Percentiles rank a stretch among this genome's conserved stretches.
Evolutionary conservation across 352 stramenopile genomes (phyloP).

Genomic region (Globisporangium cylindrosporum): DNA sequence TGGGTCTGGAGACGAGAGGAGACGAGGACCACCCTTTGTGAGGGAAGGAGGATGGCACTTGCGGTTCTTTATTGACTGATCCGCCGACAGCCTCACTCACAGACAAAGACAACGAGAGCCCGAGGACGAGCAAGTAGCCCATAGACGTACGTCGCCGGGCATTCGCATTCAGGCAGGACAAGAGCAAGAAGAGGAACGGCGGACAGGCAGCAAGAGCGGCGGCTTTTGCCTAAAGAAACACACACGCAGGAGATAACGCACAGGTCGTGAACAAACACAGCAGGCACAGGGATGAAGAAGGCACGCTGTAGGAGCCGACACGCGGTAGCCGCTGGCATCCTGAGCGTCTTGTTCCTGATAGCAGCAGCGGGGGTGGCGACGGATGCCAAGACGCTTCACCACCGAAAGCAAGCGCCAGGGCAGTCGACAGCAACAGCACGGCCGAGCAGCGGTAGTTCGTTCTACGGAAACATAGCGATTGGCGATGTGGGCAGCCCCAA

Average conservation of each 20-base stretch:
- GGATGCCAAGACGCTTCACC: not conserved
- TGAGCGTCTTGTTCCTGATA: not conserved
- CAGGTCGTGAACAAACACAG: not conserved
- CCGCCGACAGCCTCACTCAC: no score
- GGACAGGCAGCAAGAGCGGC: not conserved
- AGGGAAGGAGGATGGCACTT: no score
- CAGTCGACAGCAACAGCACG: not conserved
- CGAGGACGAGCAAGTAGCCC: not conserved
- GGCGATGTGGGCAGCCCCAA: not conserved
- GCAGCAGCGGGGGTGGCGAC: not conserved
- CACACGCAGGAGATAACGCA: not conserved
- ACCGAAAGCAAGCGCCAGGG: not conserved
- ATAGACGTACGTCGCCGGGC: no score
- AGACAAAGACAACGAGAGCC: not conserved
- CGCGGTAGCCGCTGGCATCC: not conserved
- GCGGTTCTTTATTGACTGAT: no score
- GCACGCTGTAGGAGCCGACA: not conserved
- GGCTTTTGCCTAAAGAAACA: not conserved
- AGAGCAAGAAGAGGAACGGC: not conserved
- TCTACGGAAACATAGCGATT: not conserved
- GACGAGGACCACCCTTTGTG: not conserved
- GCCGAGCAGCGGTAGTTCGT: not conserved
- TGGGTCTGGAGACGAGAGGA: not conserved
- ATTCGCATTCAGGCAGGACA: not conserved
- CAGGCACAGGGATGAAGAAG: not conserved